phyloP scores from a whole-genome alignment of 768 basidiomycete species.

The Russula sp. region DNA sequence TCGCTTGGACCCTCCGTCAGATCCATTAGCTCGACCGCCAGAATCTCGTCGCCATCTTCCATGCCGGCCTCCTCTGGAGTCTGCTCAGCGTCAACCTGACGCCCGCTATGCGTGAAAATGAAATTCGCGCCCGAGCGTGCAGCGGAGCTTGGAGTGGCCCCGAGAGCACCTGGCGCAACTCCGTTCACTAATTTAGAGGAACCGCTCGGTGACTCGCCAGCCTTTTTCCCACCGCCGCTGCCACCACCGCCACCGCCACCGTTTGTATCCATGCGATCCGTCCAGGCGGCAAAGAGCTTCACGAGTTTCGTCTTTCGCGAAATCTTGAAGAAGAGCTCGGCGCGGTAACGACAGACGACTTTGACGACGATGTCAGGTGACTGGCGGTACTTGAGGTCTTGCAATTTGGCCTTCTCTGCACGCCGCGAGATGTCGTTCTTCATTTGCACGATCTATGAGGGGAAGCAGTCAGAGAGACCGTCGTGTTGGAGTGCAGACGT shows the following conservation, averaged over 20 bases:
- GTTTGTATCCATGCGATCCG: constrained; percentile 68
- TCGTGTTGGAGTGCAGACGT: neutral
- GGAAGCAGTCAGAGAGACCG: neutral
- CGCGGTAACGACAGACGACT: constrained; percentile 81
- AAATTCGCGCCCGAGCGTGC: constrained; percentile 54
- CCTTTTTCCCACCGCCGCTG: constrained; percentile 27
- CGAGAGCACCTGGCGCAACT: constrained; percentile 6
- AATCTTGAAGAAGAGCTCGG: constrained; percentile 89
- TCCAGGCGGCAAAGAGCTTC: constrained; percentile 81
- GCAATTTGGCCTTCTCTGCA: constrained; percentile 67
- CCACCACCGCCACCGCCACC: neutral
- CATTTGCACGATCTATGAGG: constrained; percentile 63
- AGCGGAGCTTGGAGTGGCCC: constrained; percentile 31
- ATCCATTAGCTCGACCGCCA: constrained; percentile 88
- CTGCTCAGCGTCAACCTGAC: constrained; percentile 70
- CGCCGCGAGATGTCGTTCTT: constrained; percentile 77
- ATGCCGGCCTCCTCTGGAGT: constrained; percentile 83
- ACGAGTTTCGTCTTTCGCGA: constrained; percentile 84
- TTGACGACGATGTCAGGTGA: constrained; percentile 88
- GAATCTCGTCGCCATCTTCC: constrained; percentile 83
- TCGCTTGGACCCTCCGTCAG: constrained; percentile 61
- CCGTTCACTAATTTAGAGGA: constrained; percentile 17
- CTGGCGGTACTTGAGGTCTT: constrained; percentile 76
- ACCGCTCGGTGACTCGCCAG: constrained; percentile 32
- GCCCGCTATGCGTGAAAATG: constrained; percentile 77